Evolutionary conservation across 345 rosid genomes (phyloP).

Genomic region (Eucalyptus tenuipes): DNA sequence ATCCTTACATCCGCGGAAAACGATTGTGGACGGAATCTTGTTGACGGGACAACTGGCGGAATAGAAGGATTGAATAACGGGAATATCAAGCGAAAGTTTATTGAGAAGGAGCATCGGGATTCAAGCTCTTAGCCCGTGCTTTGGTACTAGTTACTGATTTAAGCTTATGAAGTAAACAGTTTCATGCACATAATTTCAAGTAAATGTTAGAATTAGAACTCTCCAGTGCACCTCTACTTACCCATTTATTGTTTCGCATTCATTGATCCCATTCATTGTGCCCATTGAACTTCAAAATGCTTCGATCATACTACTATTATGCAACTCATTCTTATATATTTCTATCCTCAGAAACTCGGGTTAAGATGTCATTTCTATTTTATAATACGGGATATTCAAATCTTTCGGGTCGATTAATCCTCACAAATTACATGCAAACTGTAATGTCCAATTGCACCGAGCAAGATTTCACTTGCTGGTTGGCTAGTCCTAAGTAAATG

Average conservation of each 20-base stretch:
- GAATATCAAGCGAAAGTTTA: not conserved
- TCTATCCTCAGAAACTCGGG: rapidly evolving
- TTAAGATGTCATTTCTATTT: not conserved
- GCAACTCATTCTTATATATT: not conserved
- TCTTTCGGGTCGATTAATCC: not conserved
- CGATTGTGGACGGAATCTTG: not conserved
- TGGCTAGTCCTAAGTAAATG: not conserved
- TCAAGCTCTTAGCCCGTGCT: not conserved
- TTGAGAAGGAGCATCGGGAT: not conserved
- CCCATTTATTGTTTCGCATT: not conserved
- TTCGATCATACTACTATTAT: not conserved
- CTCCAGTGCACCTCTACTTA: not conserved
- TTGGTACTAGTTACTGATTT: not conserved
- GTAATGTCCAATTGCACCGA: not conserved
- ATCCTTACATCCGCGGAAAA: not conserved
- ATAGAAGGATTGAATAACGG: not conserved
- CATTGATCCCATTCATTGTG: not conserved
- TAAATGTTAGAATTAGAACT: not conserved
- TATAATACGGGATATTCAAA: not conserved
- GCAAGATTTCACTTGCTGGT: not conserved
- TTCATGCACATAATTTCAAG: not conserved
- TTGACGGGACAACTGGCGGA: not conserved
- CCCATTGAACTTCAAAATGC: not conserved
- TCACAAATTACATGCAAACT: not conserved
- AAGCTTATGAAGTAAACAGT: not conserved